These are phyloP conservation scores for Penicillium oxalicum DNA, from an alignment of 2,329 filamentous ascomycete species.

Conservation along the genomic window DNA sequence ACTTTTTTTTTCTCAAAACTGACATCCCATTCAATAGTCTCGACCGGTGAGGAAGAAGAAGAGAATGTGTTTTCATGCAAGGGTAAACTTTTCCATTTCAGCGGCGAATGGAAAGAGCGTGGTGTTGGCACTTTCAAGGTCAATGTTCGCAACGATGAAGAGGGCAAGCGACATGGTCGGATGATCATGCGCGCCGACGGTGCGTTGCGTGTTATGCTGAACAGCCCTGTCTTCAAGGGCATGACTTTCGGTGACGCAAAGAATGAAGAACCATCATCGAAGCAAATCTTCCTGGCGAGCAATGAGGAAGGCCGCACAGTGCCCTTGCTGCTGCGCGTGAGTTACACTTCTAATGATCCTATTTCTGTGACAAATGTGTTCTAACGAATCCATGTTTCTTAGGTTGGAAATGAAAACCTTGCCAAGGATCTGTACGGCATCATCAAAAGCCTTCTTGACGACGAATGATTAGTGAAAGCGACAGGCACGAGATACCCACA, in stretches of 20 bases:
- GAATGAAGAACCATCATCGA: conserved; percentile 61
- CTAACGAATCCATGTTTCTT: neutral
- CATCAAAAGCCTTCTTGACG: conserved; percentile 31
- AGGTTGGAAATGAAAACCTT: conserved; percentile 41
- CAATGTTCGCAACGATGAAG: conserved; percentile 58
- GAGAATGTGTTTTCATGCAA: conserved; percentile 67
- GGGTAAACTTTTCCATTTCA: conserved; percentile 77
- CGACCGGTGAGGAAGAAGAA: conserved; percentile 85
- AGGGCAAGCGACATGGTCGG: conserved; percentile 58
- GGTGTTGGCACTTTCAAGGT: conserved; percentile 79
- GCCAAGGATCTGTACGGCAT: conserved; percentile 44
- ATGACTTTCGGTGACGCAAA: conserved; percentile 67
- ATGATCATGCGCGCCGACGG: conserved; percentile 89
- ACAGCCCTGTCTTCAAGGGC: conserved; percentile 70
- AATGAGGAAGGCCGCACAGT: conserved; percentile 50
- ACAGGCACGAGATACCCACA: conserved; percentile 1
- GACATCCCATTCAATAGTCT: conserved; percentile 48
- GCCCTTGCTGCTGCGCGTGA: conserved; percentile 53
- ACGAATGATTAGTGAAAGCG: neutral
- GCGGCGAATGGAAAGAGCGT: conserved; percentile 79
- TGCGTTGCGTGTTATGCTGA: conserved; percentile 78
- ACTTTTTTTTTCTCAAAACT: conserved; percentile 13
- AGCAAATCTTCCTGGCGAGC: conserved; percentile 60
- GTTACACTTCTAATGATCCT: conserved; percentile 13
- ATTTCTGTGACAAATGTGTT: neutral